Percentiles rank a stretch among this genome's conserved stretches.
Conservation (phyloP, 2,329 filamentous ascomycete genomes). For the Claviceps capensis region DNA sequence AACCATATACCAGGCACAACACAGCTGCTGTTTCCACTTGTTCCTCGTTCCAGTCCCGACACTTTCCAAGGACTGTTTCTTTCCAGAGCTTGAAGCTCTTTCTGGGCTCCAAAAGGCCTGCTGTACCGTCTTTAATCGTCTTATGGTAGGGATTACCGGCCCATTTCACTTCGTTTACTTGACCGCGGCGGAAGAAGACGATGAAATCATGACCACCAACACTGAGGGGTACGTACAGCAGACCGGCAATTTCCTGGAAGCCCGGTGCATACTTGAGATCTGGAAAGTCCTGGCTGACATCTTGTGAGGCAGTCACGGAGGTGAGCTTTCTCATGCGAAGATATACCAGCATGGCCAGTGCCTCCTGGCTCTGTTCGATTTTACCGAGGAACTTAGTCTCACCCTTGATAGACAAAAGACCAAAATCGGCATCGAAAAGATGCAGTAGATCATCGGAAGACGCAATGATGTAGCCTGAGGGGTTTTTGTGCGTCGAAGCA, state of each 20-base stretch:
- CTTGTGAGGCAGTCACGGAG: conserved; percentile 64
- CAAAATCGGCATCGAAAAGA: conserved; percentile 79
- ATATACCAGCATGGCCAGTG: conserved; percentile 74
- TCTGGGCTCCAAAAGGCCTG: conserved; percentile 61
- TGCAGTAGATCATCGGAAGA: conserved; percentile 75
- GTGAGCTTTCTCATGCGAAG: conserved; percentile 61
- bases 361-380: conserved; percentile 65
- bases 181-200: conserved; percentile 73
- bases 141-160: conserved; percentile 81
- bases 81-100: conserved; percentile 71
- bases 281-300: conserved; percentile 63
- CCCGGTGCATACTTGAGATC: conserved; percentile 70
- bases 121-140: conserved; percentile 55
- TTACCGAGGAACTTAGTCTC: conserved; percentile 77
- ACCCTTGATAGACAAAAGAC: conserved; percentile 69
- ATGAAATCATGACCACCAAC: conserved; percentile 71
- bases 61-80: conserved; percentile 69
- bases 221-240: conserved; percentile 72
- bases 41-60: conserved; percentile 77
- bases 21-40: conserved; percentile 83
- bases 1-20: conserved; percentile 74
- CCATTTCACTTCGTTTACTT: conserved; percentile 68
- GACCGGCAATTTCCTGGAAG: conserved; percentile 62
- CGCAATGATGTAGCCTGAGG: conserved; percentile 79
- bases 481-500: conserved; percentile 64